These are phyloP conservation scores for Amanita thiersii DNA, from an alignment of 768 basidiomycete genomes.

Conservation along the genomic window DNA sequence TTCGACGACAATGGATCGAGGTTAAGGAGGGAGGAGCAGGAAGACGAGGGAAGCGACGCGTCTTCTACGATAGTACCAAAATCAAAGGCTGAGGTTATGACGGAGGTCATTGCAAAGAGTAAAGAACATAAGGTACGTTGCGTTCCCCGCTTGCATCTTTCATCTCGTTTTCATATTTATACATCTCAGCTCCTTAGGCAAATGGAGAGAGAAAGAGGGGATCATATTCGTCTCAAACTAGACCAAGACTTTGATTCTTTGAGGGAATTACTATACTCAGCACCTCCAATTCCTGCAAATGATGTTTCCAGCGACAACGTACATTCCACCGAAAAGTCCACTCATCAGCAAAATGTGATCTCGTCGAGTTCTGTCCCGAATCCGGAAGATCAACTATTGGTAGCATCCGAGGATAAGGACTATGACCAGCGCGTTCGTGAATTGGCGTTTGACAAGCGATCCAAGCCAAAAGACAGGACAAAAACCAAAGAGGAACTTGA, in stretches of 20 bases:
- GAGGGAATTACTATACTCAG: constrained; percentile 60
- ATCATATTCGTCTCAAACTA: constrained; percentile 78
- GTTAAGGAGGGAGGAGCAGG: constrained; percentile 45
- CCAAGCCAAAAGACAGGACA: constrained; percentile 90
- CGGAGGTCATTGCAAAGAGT: constrained; percentile 95
- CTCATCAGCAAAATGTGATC: constrained; percentile 11
- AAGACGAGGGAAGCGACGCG: constrained; percentile 30
- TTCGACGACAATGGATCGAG: constrained; percentile 74
- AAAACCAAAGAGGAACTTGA: constrained; percentile 96
- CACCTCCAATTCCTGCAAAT: constrained; percentile 37
- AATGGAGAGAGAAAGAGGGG: constrained; percentile 78
- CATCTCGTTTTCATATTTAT: constrained; percentile 9
- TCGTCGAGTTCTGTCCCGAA: constrained; percentile 15
- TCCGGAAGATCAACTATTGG: constrained; percentile 12
- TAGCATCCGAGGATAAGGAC: constrained; percentile 41
- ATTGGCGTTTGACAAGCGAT: constrained; percentile 87
- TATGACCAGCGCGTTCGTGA: constrained; percentile 93
- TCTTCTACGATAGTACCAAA: constrained; percentile 27
- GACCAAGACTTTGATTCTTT: constrained; percentile 84
- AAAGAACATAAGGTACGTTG: constrained; percentile 82
- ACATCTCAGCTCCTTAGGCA: constrained; percentile 68
- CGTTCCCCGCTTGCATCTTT: no score
- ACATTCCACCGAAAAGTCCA: constrained; percentile 22
- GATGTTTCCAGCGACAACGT: constrained; percentile 17
- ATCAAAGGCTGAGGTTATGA: constrained; percentile 94